Base-by-base conservation (phyloP, 148 eudicot species). In the Cornus suecica region DNA sequence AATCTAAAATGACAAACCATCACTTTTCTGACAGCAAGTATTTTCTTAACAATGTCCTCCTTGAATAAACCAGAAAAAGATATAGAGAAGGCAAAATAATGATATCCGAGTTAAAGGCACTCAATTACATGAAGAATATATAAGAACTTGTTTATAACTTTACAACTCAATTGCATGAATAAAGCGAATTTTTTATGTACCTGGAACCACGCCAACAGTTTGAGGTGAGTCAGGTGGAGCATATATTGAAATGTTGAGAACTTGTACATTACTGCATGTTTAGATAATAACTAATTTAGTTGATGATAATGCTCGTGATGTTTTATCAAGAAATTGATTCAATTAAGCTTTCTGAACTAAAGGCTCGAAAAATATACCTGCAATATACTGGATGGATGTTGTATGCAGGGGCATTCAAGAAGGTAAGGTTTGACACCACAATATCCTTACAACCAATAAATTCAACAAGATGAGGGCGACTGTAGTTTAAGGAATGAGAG, bases 391-490 rank as follows among this genome's bases (percentile, higher is more conserved):
- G 86, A 66, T 80, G 90, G 29, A 87, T 73, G 27, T 77, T 77
- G 67, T 80, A 87, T 18, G 88, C 76, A 16, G 90, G 90, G 2
- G 90, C 85, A 63, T 87, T 85, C 37, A 85, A 72, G 68, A 87
- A 85, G 10, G 88, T 87, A 71, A 87, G 63, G 75, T 87, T 87
- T 37, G 90, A 87, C 32, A 87, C 77, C 16, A 87, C 90, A 11
- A 87, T 82, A 45, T 77, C 75, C 20, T 76, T 67, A 1, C 86
- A 87, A 60, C 74, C 79, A 65, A 81, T 78, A 74, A 87, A 81
- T 32, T 87, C 90, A 32, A 87, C 78, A 63, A 87, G 88, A 81
- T 87, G 88, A 61, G 90, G 90, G 0, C 90, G 90, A 71, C 90
- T 87, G 61, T 87, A 66, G 54, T 85, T 83, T 52, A 85, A 70